phyloP scores from a whole-genome alignment of 2,329 filamentous ascomycete species.

The Pseudovirgaria hyperparasitica region DNA sequence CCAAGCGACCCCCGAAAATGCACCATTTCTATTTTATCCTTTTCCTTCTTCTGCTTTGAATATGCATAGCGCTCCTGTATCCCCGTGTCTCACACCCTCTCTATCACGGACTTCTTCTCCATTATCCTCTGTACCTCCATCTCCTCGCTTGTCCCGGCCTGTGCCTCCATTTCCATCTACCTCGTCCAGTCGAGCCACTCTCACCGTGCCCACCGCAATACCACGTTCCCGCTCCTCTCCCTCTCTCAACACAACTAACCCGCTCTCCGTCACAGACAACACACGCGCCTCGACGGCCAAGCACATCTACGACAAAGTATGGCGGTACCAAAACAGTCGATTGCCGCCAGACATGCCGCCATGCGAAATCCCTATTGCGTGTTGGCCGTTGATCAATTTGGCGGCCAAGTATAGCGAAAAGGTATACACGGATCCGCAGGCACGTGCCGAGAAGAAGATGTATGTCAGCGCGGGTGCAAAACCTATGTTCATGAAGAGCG shows the following conservation, averaged over 20 bases:
- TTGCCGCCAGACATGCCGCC: constrained; percentile 55
- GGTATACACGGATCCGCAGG: constrained; percentile 48
- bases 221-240: constrained; percentile 24
- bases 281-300: too few species aligned
- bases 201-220: constrained; percentile 4
- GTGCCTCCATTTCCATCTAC: too few species aligned
- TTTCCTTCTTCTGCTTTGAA: too few species aligned
- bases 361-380: constrained; percentile 46
- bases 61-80: too few species aligned
- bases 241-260: constrained; percentile 23
- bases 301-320: constrained; percentile 62
- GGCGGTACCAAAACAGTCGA: constrained; percentile 65
- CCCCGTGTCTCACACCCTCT: too few species aligned
- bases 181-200: constrained; percentile 2
- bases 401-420: constrained; percentile 66
- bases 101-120: too few species aligned
- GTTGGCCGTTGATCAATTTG: constrained; percentile 54
- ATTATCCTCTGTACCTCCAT: too few species aligned
- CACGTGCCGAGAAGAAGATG: constrained; percentile 52
- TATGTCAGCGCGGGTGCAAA: constrained; percentile 69
- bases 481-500: constrained; percentile 72
- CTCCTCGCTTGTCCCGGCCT: too few species aligned
- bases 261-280: too few species aligned
- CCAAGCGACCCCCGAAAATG: too few species aligned
- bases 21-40: too few species aligned